A percentile compares a stretch with the other conserved stretches of the same genome.
Conservation (phyloP, 129 eudicot genomes). For the Erigeron canadensis region DNA sequence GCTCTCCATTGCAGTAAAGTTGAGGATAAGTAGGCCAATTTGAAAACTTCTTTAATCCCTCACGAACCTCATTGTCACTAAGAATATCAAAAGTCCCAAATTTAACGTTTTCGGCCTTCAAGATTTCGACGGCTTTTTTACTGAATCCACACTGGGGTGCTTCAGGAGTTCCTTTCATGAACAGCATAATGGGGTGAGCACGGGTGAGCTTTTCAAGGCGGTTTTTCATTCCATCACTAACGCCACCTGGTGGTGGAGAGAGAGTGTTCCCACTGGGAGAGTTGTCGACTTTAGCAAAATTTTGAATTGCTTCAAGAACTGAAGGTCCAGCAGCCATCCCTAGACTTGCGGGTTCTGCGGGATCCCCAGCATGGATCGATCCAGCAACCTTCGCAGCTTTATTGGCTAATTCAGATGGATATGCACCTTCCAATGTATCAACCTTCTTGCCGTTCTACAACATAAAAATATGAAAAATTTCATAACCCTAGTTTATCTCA, state of each 20-base stretch:
- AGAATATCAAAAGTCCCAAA: constrained; percentile 94
- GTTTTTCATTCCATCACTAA: constrained; percentile 42
- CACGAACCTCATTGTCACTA: constrained; percentile 79
- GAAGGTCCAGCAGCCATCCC: constrained; percentile 97
- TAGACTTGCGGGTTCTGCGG: constrained; percentile 94
- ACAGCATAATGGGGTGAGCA: constrained; percentile 83
- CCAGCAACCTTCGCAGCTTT: constrained; percentile 94
- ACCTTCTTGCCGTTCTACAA: constrained; percentile 71
- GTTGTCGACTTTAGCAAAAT: constrained; percentile 55
- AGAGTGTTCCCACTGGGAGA: constrained; percentile 31
- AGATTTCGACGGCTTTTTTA: constrained; percentile 66
- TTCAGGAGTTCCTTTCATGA: constrained; percentile 96
- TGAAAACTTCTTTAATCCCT: constrained; percentile 85
- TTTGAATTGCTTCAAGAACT: constrained; percentile 74
- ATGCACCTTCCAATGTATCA: constrained; percentile 93
- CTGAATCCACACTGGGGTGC: constrained; percentile 92
- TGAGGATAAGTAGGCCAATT: constrained; percentile 99
- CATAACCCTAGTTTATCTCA: background rate
- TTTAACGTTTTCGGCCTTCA: constrained; percentile 75
- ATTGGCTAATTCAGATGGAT: constrained; percentile 83
- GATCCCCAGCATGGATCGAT: constrained; percentile 61
- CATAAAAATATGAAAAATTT: background rate
- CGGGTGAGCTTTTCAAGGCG: constrained; percentile 63
- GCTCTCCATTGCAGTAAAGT: constrained; percentile 92
- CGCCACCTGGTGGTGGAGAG: constrained; percentile 32